Percentiles rank a stretch among this genome's conserved stretches.
Evolutionary conservation across 129 eudicot species (phyloP).

Genomic region (Pseudognaphalium luteoalbum): DNA sequence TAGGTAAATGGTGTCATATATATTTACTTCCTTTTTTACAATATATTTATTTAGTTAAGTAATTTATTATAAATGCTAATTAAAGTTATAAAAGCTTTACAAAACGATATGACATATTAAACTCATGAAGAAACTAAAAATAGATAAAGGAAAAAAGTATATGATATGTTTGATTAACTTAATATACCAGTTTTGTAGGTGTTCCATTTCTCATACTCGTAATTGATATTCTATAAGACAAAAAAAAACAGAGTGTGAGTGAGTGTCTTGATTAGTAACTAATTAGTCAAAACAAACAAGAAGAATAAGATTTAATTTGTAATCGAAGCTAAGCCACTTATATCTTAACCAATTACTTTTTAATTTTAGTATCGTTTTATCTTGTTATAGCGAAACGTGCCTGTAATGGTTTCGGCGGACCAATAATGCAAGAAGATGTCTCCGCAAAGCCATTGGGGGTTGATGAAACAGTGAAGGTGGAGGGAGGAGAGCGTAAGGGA

Average conservation of each 20-base stretch:
- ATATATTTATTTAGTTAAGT: too few species aligned
- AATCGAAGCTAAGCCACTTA: neutral
- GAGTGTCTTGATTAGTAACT: too few species aligned
- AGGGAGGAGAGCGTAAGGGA: neutral
- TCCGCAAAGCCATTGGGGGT: neutral
- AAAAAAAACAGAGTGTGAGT: neutral
- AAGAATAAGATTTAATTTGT: neutral
- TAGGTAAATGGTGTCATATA: neutral
- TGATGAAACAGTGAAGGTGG: neutral
- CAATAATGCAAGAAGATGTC: constrained; percentile 3
- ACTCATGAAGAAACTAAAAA: too few species aligned
- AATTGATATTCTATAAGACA: too few species aligned
- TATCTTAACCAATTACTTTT: too few species aligned
- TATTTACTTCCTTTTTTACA: neutral
- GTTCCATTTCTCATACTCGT: too few species aligned
- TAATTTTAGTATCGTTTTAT: neutral
- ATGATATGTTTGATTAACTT: too few species aligned
- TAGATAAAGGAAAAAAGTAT: too few species aligned
- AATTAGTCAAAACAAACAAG: neutral
- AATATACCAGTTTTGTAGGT: too few species aligned
- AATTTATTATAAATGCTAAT: too few species aligned
- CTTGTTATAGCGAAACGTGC: constrained; percentile 15
- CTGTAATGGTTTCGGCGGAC: neutral
- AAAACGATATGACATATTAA: too few species aligned
- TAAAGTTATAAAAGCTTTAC: too few species aligned